Conservation (phyloP, 2,329 filamentous ascomycete species). For the Onygenales sp. region DNA sequence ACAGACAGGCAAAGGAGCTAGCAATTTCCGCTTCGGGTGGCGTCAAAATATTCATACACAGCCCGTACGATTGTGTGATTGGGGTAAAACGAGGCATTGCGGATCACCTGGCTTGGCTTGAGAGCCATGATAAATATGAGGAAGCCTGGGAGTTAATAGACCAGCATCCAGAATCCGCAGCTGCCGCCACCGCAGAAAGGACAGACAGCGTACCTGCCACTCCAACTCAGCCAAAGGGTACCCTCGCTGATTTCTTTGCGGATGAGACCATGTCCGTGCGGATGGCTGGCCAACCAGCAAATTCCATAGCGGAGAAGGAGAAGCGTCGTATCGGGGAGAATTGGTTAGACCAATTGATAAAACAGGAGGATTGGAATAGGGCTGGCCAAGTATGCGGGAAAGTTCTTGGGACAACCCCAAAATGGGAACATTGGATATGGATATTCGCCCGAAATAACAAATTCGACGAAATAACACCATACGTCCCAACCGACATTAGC, state of each 20-base stretch:
- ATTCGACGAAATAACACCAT: slow-evolving; percentile 80
- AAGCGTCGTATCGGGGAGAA: slow-evolving; percentile 85
- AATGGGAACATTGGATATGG: slow-evolving; percentile 96
- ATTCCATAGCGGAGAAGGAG: slow-evolving; percentile 68
- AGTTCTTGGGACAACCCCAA: slow-evolving; percentile 66
- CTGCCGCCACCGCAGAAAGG: slow-evolving; percentile 26
- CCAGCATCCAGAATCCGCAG: slow-evolving; percentile 66
- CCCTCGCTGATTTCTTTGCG: slow-evolving; percentile 57
- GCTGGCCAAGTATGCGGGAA: slow-evolving; percentile 76
- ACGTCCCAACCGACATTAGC: slow-evolving; percentile 69
- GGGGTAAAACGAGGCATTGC: slow-evolving; percentile 76
- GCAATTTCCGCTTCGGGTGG: slow-evolving; percentile 46
- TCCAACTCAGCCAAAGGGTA: slow-evolving; percentile 29
- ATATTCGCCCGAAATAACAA: slow-evolving; percentile 76
- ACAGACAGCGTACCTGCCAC: slow-evolving; percentile 23
- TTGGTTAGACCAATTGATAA: slow-evolving; percentile 81
- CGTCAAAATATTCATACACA: slow-evolving; percentile 86
- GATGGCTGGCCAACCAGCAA: slow-evolving; percentile 14
- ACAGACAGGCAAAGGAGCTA: slow-evolving; percentile 28
- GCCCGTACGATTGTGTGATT: slow-evolving; percentile 92
- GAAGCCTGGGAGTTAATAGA: slow-evolving; percentile 85
- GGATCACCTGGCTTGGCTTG: slow-evolving; percentile 78
- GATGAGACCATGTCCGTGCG: slow-evolving; percentile 45
- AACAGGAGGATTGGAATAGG: slow-evolving; percentile 60
- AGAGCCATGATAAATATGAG: slow-evolving; percentile 71